phyloP scores from a whole-genome alignment of 2,329 filamentous ascomycete genomes.

The Fusarium odoratissimum region DNA sequence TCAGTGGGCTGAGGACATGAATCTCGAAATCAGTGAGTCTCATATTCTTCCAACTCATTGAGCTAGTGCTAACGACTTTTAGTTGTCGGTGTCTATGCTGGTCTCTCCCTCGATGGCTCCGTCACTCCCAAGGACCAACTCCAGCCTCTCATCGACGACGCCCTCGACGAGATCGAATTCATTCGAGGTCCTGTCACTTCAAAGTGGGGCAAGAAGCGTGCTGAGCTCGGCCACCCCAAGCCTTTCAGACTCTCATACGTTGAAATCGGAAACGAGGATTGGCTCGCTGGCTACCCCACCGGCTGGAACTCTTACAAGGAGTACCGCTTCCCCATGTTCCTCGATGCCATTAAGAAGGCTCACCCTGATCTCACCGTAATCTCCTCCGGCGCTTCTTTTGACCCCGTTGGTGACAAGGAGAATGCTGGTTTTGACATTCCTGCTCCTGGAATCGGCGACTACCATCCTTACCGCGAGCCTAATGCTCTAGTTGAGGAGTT shows the following conservation, averaged over 20 bases:
- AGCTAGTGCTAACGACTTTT: background rate
- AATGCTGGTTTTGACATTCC: conserved; percentile 53
- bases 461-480: conserved; percentile 64
- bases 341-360: conserved; percentile 65
- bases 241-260: conserved; percentile 71
- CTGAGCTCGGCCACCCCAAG: conserved; percentile 68
- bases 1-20: conserved; percentile 69
- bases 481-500: conserved; percentile 63
- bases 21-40: conserved; percentile 61
- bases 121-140: conserved; percentile 64
- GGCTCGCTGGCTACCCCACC: conserved; percentile 61
- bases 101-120: conserved; percentile 65
- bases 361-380: conserved; percentile 70
- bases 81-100: conserved; percentile 68
- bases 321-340: conserved; percentile 69
- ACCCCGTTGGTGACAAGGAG: conserved; percentile 43
- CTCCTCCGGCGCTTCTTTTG: conserved; percentile 58
- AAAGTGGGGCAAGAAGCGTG: conserved; percentile 68
- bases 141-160: conserved; percentile 67
- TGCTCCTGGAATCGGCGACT: conserved; percentile 58
- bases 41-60: background rate
- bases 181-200: conserved; percentile 65
- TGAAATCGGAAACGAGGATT: conserved; percentile 77
- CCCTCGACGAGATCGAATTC: conserved; percentile 73
- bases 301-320: conserved; percentile 63